Evolutionary conservation across 164 flowering plant genomes (phyloP).

Genomic region (Stephania yunnanensis): DNA sequence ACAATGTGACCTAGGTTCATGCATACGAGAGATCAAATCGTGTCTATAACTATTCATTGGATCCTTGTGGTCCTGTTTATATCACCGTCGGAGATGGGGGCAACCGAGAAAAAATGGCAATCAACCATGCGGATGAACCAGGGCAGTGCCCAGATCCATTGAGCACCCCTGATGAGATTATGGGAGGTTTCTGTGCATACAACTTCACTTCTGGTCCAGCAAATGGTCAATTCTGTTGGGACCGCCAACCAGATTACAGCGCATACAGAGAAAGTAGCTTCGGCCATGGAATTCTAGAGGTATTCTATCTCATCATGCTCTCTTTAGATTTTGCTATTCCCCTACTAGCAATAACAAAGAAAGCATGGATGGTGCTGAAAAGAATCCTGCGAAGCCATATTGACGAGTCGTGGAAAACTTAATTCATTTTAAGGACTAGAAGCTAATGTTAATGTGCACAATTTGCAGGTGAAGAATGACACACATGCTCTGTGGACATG

Average conservation of each 20-base stretch:
- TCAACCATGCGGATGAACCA: conserved; percentile 73
- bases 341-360: no score
- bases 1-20: conserved; percentile 51
- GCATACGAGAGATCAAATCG: conserved; percentile 96
- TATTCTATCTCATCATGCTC: conserved; percentile 20
- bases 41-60: conserved; percentile 75
- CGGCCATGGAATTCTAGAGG: conserved; percentile 95
- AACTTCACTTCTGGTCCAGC: conserved; percentile 91
- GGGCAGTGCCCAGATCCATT: conserved; percentile 83
- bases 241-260: conserved; percentile 88
- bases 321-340: not conserved
- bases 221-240: conserved; percentile 81
- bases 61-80: conserved; percentile 89
- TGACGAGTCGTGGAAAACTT: not conserved
- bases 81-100: conserved; percentile 89
- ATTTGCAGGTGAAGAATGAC: conserved; percentile 71
- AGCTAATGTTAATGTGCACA: conserved; percentile 8
- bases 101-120: conserved; percentile 74
- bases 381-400: not conserved
- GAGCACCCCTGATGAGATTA: conserved; percentile 49
- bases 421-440: not conserved
- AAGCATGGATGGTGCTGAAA: no score
- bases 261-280: conserved; percentile 92
- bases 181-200: conserved; percentile 77
- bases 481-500: conserved; percentile 88